Percentiles rank a stretch among this genome's conserved stretches.
Evolutionary conservation across 2,329 filamentous ascomycete genomes (phyloP).

Genomic region (Cladorrhinum sp.): DNA sequence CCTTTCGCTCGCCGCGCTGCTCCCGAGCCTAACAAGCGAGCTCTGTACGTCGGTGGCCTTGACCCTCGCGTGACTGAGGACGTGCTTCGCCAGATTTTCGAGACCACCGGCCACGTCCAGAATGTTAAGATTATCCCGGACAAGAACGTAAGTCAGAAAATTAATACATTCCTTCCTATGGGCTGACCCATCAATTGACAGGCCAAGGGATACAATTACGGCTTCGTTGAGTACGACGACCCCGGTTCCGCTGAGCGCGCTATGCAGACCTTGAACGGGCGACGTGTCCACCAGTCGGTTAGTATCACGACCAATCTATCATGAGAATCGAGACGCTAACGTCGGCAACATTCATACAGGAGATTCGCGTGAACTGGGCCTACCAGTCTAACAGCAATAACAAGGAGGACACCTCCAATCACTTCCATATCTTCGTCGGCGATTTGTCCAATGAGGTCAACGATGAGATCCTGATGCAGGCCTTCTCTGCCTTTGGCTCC

Average conservation of each 20-base stretch:
- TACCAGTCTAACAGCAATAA: slow-evolving; percentile 92
- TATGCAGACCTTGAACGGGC: slow-evolving; percentile 94
- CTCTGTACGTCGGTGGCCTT: slow-evolving; percentile 90
- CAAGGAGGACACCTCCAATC: slow-evolving; percentile 97
- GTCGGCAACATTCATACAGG: slow-evolving; percentile 42
- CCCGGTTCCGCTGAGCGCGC: slow-evolving; percentile 93
- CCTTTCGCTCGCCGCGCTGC: slow-evolving; percentile 85
- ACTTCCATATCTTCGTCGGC: slow-evolving; percentile 98
- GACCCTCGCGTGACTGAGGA: slow-evolving; percentile 96
- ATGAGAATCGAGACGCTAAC: slow-evolving; percentile 4
- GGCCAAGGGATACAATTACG: slow-evolving; percentile 97
- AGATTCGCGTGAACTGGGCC: slow-evolving; percentile 99
- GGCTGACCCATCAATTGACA: slow-evolving; percentile 35
- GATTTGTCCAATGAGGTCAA: slow-evolving; percentile 99
- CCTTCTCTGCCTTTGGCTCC: slow-evolving; percentile 91
- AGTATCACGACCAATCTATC: slow-evolving; percentile 32
- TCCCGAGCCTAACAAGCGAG: slow-evolving; percentile 97
- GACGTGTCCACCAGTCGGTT: slow-evolving; percentile 93
- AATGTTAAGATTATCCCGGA: slow-evolving; percentile 99
- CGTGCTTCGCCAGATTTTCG: slow-evolving; percentile 94
- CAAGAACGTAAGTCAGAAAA: slow-evolving; percentile 78
- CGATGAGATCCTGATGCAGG: slow-evolving; percentile 88
- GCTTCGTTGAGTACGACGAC: slow-evolving; percentile 98
- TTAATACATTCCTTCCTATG: background rate
- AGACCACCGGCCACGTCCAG: slow-evolving; percentile 96